Conservation (phyloP, 2,329 filamentous ascomycete species). For the Cercospora berteroae region DNA sequence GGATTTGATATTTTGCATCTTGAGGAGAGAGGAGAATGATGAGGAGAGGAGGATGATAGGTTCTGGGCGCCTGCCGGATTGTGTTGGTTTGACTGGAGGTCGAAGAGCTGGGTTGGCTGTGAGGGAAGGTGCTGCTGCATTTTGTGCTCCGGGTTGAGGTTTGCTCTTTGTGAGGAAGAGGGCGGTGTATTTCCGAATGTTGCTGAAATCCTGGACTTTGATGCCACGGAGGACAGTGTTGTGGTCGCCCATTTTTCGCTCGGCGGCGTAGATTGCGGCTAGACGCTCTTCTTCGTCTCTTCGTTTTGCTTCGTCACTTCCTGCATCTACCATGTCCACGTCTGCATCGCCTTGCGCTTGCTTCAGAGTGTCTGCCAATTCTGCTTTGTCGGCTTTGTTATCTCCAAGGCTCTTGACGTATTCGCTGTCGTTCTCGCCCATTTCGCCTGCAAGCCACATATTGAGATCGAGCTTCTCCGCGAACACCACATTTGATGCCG, state of each 20-base stretch:
- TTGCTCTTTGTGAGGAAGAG: slow-evolving; percentile 48
- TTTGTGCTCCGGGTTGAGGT: slow-evolving; percentile 47
- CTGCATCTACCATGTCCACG: slow-evolving; percentile 43
- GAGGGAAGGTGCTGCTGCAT: slow-evolving; percentile 45
- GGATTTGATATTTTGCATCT: slow-evolving; percentile 91
- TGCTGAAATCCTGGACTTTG: slow-evolving; percentile 89
- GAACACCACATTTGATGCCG: slow-evolving; percentile 85
- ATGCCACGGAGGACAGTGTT: slow-evolving; percentile 84
- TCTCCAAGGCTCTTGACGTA: slow-evolving; percentile 82
- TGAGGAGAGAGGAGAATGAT: slow-evolving; percentile 88
- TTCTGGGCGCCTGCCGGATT: slow-evolving; percentile 55
- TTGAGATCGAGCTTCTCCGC: slow-evolving; percentile 88
- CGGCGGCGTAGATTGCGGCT: slow-evolving; percentile 84
- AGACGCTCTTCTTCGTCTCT: slow-evolving; percentile 74
- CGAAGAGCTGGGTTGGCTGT: slow-evolving; percentile 39
- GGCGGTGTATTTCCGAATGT: slow-evolving; percentile 67
- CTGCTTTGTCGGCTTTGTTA: slow-evolving; percentile 54
- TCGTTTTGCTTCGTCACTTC: slow-evolving; percentile 48
- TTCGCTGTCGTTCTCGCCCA: slow-evolving; percentile 77
- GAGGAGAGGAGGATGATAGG: slow-evolving; percentile 97
- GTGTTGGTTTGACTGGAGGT: slow-evolving; percentile 37
- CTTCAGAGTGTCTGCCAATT: slow-evolving; percentile 51
- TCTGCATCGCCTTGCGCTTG: slow-evolving; percentile 38
- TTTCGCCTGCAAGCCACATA: slow-evolving; percentile 87
- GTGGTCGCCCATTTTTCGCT: slow-evolving; percentile 87